Evolutionary conservation across 2,329 filamentous ascomycete species (phyloP).

Genomic region (Beauveria caledonica): DNA sequence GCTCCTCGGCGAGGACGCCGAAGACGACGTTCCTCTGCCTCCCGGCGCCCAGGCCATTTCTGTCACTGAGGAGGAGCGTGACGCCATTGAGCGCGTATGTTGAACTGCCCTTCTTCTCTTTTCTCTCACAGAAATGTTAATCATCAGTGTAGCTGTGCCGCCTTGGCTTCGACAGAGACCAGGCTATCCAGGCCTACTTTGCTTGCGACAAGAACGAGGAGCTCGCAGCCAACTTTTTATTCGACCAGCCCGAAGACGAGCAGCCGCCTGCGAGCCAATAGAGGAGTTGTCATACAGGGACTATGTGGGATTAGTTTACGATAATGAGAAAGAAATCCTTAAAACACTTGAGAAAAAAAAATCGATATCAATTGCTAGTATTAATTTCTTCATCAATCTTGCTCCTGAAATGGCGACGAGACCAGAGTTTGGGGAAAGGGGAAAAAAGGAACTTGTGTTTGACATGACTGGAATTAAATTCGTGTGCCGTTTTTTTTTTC

Average conservation of each 20-base stretch:
- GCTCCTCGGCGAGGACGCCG: conserved; percentile 78
- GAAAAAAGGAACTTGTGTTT: background rate
- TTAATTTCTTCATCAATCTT: background rate
- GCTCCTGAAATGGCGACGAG: background rate
- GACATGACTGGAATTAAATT: background rate
- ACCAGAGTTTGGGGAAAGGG: background rate
- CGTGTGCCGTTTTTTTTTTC: no score
- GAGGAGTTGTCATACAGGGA: background rate
- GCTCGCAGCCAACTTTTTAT: conserved; percentile 93
- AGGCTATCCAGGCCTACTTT: conserved; percentile 97
- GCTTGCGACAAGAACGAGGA: conserved; percentile 99
- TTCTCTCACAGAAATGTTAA: background rate
- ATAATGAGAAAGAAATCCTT: conserved; percentile 10
- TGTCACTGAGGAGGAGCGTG: conserved; percentile 92
- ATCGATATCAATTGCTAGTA: background rate
- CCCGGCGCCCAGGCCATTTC: conserved; percentile 83
- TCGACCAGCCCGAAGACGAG: conserved; percentile 90
- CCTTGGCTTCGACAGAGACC: conserved; percentile 85
- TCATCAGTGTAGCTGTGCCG: conserved; percentile 61
- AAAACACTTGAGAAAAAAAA: background rate
- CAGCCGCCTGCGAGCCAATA: conserved; percentile 42
- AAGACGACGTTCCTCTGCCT: conserved; percentile 75
- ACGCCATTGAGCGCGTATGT: conserved; percentile 84
- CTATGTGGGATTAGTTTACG: conserved; percentile 1
- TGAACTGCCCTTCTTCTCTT: background rate